phyloP scores from a whole-genome alignment of 495 filamentous ascomycete genomes.

The Hyphodiscus hymeniophilus region DNA sequence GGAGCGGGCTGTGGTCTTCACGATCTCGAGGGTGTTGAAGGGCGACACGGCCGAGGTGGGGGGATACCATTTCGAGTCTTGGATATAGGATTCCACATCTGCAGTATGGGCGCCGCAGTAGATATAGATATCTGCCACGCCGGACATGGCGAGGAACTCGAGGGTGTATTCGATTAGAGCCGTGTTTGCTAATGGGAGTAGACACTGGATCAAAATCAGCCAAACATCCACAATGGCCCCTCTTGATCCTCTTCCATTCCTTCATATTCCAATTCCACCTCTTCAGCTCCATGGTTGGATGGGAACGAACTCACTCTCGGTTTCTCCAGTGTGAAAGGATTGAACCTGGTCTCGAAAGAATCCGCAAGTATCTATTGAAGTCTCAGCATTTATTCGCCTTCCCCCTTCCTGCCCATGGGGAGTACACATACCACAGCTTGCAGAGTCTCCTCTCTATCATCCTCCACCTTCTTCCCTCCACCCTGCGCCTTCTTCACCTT shows the following conservation, averaged over 20 bases:
- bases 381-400: constrained; percentile 12
- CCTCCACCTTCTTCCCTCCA: constrained; percentile 54
- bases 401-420: constrained; percentile 5
- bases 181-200: constrained; percentile 86
- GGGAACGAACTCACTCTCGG: constrained; percentile 72
- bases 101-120: constrained; percentile 89
- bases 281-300: no score
- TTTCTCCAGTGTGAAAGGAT: constrained; percentile 78
- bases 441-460: constrained; percentile 72
- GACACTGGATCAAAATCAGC: constrained; percentile 54
- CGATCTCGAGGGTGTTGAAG: constrained; percentile 73
- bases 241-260: no score
- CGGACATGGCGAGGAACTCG: constrained; percentile 90
- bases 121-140: constrained; percentile 84
- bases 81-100: constrained; percentile 77
- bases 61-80: constrained; percentile 29
- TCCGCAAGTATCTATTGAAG: constrained; percentile 69
- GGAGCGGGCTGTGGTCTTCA: constrained; percentile 72
- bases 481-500: constrained; percentile 36
- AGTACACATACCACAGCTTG: constrained; percentile 67
- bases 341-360: constrained; percentile 86
- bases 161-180: constrained; percentile 96
- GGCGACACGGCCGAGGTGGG: constrained; percentile 53
- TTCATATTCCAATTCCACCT: no score
- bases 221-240: no score